phyloP scores from a whole-genome alignment of 805 yeast species.

The Myxozyma monticola region DNA sequence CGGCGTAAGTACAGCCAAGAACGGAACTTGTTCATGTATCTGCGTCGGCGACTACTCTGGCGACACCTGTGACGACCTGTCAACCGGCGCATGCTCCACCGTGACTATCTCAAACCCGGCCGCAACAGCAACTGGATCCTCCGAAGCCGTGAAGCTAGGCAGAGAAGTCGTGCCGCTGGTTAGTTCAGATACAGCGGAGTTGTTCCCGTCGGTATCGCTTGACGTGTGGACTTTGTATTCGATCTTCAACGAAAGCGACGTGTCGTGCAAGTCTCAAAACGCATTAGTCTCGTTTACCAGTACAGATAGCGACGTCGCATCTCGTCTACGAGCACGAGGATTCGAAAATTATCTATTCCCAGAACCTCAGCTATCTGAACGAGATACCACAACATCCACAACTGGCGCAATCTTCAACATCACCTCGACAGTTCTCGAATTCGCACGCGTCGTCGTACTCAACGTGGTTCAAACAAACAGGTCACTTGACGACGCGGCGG shows the following conservation, averaged over 20 bases:
- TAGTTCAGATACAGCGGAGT: neutral
- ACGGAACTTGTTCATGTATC: conserved; percentile 17
- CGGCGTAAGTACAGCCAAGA: conserved; percentile 17
- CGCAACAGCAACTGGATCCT: neutral
- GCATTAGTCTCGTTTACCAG: conserved; percentile 24
- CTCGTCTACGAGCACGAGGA: neutral
- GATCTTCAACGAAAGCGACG: conserved; percentile 4
- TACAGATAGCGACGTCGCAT: too few relatives aligned
- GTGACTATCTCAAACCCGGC: neutral
- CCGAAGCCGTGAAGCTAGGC: conserved; percentile 7
- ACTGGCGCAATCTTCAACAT: conserved; percentile 4
- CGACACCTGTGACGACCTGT: conserved; percentile 4
- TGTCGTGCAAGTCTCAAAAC: conserved; percentile 20
- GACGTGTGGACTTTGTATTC: conserved; percentile 1
- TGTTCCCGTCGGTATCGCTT: conserved; percentile 3
- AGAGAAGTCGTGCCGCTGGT: conserved; percentile 8
- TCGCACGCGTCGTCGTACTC: conserved; percentile 16
- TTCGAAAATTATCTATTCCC: neutral
- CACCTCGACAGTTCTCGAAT: conserved; percentile 9
- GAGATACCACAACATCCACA: neutral
- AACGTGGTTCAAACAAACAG: conserved; percentile 19
- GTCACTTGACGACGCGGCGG: conserved; percentile 18
- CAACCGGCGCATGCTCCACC: conserved; percentile 10
- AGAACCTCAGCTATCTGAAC: neutral
- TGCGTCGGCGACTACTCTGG: conserved; percentile 21